Conservation (phyloP, 805 yeast species). For the Torulaspora quercuum region DNA sequence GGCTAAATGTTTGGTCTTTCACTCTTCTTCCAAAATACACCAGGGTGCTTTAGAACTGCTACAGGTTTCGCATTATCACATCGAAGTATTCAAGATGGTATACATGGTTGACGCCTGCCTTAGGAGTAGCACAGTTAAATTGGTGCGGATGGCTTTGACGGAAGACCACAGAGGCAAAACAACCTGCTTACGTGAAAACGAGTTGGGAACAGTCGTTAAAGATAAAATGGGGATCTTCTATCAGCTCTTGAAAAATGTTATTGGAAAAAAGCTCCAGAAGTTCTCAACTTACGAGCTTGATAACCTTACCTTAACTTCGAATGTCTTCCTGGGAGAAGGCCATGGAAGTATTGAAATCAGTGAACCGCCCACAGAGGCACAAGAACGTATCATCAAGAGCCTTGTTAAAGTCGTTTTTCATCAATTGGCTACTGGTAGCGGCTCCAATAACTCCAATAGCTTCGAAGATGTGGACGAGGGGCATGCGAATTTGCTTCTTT, state of each 20-base stretch:
- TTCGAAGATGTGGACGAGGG: conserved; percentile 20
- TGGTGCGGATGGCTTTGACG: conserved; percentile 13
- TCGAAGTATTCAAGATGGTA: conserved; percentile 11
- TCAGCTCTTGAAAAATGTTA: conserved; percentile 15
- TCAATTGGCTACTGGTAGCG: conserved; percentile 15
- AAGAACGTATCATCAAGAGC: conserved; percentile 23
- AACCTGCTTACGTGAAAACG: conserved; percentile 3
- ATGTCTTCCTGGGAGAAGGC: conserved; percentile 24
- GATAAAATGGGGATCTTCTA: conserved; percentile 14
- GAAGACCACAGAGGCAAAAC: conserved; percentile 8
- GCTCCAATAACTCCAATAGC: neutral
- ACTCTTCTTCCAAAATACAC: too few species aligned
- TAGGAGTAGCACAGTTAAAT: conserved; percentile 14
- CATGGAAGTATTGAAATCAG: conserved; percentile 29
- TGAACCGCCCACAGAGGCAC: conserved; percentile 29
- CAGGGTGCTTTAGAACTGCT: too few species aligned
- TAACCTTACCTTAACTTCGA: conserved; percentile 14
- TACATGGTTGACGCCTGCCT: conserved; percentile 22
- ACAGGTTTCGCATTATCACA: too few species aligned
- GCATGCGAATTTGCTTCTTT: conserved; percentile 26
- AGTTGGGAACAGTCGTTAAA: conserved; percentile 1
- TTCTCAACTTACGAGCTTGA: conserved; percentile 7
- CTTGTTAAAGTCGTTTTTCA: conserved; percentile 26
- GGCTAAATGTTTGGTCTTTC: too few species aligned
- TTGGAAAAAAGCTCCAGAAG: conserved; percentile 16